A percentile compares a stretch with the other conserved stretches of the same genome.
phyloP scores from a whole-genome alignment of 352 stramenopile species.

The Phytophthora quininea region DNA sequence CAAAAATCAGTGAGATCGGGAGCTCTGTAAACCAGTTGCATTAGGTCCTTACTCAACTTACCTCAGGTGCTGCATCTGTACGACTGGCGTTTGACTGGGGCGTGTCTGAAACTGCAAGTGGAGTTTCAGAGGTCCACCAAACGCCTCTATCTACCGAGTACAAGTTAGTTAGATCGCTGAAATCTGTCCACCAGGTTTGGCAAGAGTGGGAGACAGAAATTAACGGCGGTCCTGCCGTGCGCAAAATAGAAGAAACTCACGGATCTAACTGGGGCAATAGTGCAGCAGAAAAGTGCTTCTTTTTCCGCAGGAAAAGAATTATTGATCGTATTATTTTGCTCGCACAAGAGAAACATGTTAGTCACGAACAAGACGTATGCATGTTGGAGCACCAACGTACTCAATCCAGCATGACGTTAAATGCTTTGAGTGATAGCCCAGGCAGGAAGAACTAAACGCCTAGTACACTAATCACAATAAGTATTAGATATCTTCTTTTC shows the following conservation, averaged over 20 bases:
- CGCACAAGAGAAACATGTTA: conserved; percentile 5
- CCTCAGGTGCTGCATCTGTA: conserved; percentile 3
- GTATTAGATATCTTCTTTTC: no score
- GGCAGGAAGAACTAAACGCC: no score
- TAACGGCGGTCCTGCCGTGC: conserved; percentile 1
- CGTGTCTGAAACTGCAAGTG: background rate
- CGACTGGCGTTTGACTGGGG: conserved; percentile 7
- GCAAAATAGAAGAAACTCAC: conserved; percentile 1
- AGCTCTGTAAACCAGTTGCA: background rate
- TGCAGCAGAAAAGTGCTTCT: conserved; percentile 10
- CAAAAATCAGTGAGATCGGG: background rate
- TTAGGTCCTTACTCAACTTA: background rate
- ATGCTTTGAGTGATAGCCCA: background rate
- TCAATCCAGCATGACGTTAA: background rate
- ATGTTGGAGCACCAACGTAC: background rate
- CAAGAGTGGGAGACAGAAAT: conserved; percentile 4
- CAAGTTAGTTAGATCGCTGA: conserved; percentile 4
- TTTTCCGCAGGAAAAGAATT: conserved; percentile 7
- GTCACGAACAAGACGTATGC: conserved; percentile 5
- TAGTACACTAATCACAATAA: no score
- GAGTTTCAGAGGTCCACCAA: background rate
- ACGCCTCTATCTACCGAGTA: background rate
- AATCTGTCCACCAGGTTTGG: conserved; percentile 13
- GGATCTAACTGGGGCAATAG: conserved; percentile 4
- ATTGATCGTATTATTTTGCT: conserved; percentile 9